Evolutionary conservation across 176 grass and related monocot species (phyloP).

Genomic region (Areca catechu): DNA sequence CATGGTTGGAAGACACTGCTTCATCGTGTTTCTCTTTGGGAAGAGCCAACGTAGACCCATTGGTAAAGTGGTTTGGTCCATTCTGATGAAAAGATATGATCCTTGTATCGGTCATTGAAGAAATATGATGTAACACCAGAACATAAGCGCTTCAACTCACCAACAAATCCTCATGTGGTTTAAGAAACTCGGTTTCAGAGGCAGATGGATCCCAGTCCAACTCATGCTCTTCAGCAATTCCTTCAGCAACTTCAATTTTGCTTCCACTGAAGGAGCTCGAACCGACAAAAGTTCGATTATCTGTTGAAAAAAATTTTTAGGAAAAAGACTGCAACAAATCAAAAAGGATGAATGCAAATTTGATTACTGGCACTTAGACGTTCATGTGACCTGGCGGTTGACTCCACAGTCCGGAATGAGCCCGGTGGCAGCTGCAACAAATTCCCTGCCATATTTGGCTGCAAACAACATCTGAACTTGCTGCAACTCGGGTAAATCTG

Average conservation of each 20-base stretch:
- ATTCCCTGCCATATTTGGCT: conserved; percentile 90
- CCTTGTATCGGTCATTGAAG: conserved; percentile 3
- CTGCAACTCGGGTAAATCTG: conserved; percentile 79
- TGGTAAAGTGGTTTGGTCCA: conserved; percentile 62
- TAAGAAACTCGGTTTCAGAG: conserved; percentile 73
- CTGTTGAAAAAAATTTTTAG: conserved; percentile 18
- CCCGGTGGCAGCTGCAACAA: conserved; percentile 66
- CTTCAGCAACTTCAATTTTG: conserved; percentile 86
- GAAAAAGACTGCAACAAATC: too few species aligned
- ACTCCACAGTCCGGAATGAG: conserved; percentile 87
- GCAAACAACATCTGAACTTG: conserved; percentile 94
- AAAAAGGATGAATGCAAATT: too few species aligned
- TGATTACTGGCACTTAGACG: conserved; percentile 6
- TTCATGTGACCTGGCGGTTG: conserved; percentile 74
- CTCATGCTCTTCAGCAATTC: conserved; percentile 96
- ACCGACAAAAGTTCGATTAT: conserved; percentile 94
- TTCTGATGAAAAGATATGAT: conserved; percentile 38
- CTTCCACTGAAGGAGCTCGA: conserved; percentile 60
- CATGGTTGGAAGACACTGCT: conserved; percentile 21
- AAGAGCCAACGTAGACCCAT: conserved; percentile 53
- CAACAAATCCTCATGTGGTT: conserved; percentile 90
- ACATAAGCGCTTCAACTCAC: conserved; percentile 27
- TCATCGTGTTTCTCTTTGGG: conserved; percentile 71
- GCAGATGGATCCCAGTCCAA: conserved; percentile 91
- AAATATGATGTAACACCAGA: conserved; percentile 13